These are phyloP conservation scores for Aspergillus pseudotamarii DNA, from an alignment of 2,329 filamentous ascomycete species.

Conservation along the genomic window DNA sequence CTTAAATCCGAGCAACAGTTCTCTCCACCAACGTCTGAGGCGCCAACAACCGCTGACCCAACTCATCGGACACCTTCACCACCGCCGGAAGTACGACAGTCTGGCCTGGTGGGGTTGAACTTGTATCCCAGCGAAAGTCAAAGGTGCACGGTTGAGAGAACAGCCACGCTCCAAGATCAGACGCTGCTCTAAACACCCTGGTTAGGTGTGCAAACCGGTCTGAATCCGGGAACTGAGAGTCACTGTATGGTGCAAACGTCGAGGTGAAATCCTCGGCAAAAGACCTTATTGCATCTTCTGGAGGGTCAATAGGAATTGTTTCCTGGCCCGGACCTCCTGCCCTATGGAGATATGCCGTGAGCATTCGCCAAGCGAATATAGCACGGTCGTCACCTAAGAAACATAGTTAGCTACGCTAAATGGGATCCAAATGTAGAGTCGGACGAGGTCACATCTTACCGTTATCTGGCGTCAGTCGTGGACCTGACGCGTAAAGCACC, in stretches of 20 bases:
- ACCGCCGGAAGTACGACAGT: constrained; percentile 21
- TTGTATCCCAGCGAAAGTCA: constrained; percentile 21
- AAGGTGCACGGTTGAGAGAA: constrained; percentile 32
- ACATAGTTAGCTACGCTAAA: neutral
- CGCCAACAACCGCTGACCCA: constrained; percentile 17
- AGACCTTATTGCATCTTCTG: neutral
- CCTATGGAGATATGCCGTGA: constrained; percentile 27
- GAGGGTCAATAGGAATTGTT: neutral
- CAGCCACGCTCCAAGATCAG: constrained; percentile 29
- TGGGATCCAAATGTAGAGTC: neutral
- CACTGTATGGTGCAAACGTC: constrained; percentile 26
- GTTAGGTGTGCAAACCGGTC: constrained; percentile 24
- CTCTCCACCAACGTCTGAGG: constrained; percentile 21
- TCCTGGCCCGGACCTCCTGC: constrained; percentile 1
- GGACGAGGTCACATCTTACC: neutral
- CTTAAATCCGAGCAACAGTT: constrained; percentile 11
- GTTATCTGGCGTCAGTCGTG: neutral
- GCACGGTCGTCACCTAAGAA: constrained; percentile 16
- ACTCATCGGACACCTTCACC: constrained; percentile 26
- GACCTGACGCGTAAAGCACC: constrained; percentile 7
- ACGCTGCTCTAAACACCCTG: constrained; percentile 22
- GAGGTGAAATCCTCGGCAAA: constrained; percentile 20
- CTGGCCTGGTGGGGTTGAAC: neutral
- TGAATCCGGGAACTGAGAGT: constrained; percentile 13
- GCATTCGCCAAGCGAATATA: constrained; percentile 33